phyloP scores from a whole-genome alignment of 1,284 basidiomycete genomes.

The Heterobasidion occidentale region DNA sequence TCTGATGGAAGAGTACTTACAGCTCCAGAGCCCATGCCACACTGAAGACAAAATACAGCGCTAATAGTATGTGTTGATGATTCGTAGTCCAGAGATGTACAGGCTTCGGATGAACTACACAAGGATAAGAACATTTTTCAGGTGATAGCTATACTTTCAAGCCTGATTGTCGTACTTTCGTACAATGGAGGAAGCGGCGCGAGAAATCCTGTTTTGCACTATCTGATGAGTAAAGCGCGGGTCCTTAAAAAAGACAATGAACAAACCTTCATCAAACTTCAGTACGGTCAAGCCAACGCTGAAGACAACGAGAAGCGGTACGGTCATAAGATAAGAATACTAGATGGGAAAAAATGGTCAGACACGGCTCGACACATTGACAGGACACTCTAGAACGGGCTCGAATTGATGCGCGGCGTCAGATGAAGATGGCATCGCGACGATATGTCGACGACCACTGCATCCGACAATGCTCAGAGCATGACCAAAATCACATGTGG shows the following conservation, averaged over 20 bases:
- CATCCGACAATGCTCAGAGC: no score
- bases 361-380: not conserved
- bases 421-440: no score
- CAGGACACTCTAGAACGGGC: not conserved
- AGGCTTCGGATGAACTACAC: conserved; percentile 44
- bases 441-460: no score
- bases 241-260: not conserved
- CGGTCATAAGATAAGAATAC: conserved; percentile 66
- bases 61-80: conserved; percentile 38
- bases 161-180: no score
- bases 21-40: conserved; percentile 65
- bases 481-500: no score
- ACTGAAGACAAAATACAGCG: conserved; percentile 60
- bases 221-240: no score
- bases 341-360: conserved; percentile 17
- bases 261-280: conserved; percentile 63
- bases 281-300: conserved; percentile 47
- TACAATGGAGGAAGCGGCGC: no score
- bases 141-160: not conserved
- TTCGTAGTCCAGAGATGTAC: conserved; percentile 35
- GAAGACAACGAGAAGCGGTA: conserved; percentile 58
- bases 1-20: conserved; percentile 32
- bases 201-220: no score
- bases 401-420: no score
- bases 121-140: not conserved